Evolutionary conservation across 345 rosid genomes (phyloP), one percentile per base, ranked within the genome.

Genomic region (Eucalyptus viminalis): DNA sequence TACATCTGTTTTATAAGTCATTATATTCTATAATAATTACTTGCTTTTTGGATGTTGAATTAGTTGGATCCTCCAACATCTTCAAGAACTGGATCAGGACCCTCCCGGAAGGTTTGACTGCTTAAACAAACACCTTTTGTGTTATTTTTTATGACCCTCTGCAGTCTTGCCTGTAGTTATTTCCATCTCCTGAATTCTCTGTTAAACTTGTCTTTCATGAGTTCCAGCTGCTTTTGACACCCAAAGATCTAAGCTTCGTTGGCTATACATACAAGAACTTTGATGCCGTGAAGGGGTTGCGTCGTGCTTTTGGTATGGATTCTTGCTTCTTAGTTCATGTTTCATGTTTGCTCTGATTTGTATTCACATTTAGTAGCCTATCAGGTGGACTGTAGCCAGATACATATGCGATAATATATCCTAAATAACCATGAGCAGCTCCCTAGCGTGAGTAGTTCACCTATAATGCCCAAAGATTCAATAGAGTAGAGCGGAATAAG

Each of bases 201-300:
- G 25, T 40, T 51, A 60, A 85, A 58, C 16, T 49, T 86, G 53
- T 76, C 56, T 85, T 62, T 81, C 88, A 80, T 88, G 44, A 60
- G n/a, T 65, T 92, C 93, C 95, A 97, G 99, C 93, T 94, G 95
- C 92, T 90, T 76, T 93, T 96, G 91, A 95, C 98, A 86, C 96
- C 98, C 80, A 96, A 97, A 93, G 98, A 97, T 95, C 91, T 97
- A 90, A 97, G 94, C 94, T 97, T 97, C 89, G 99, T 97, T 92
- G 99, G 99, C 91, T 97, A 97, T 87, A 97, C 99, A 37, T 97
- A 95, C 97, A 97, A 96, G 95, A 97, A 97, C 93, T 97, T 97
- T 87, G 99, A 96, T 87, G 99, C 98, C 65, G 97, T 97, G 88
- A 96, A 97, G 93, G 99, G 95, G 86, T 89, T 95, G 62, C 93